Evolutionary conservation across 345 rosid genomes (phyloP), one percentile per base, ranked within the genome.

Genomic region (Raphanus raphanistrum): DNA sequence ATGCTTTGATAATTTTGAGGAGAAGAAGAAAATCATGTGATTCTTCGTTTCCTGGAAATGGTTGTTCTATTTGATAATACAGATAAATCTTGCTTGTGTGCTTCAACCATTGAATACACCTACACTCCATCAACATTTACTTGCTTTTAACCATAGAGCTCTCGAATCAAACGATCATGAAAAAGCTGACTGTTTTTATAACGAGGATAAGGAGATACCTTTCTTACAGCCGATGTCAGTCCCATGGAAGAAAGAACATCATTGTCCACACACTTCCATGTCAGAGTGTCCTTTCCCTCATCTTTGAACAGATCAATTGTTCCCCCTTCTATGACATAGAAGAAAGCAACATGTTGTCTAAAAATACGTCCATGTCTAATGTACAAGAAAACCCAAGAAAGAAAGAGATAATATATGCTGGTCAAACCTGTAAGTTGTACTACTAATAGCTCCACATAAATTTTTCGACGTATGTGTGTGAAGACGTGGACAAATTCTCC

Each of bases 401-500:
- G 54, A 63, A 62, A 73, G 63, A 66, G 2, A 72, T 6, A 61
- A 41, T 2, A 10, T 54, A 12, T 16, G 64, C 8, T 7, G 38
- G 70, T 13, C 64, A 79, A 72, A 91, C 98, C 79, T 87, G 86
- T 84, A 32, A 87, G 86, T 59, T 45, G 82, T 57, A 94, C 63
- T 16, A 83, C 84, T 81, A 94, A 70, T 78, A 89, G 79, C 77
- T 94, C 98, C 75, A 84, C 97, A 63, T 83, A 89, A 63, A 90
- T 76, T 84, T 86, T 92, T 25, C 94, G 90, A 68, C 90, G 92
- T 58, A 94, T 94, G 81, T 92, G 97, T 28, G 88, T 81, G 83
- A 94, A 94, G 68, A 90, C 70, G 70, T 94, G 97, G 54, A 89
- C 81, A 70, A 94, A 94, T 68, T 94, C 93, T 72, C 98, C 98